Percentiles rank a stretch among this genome's conserved stretches.
phyloP scores from a whole-genome alignment of 352 stramenopile genomes.

The Phytophthora hibernalis region DNA sequence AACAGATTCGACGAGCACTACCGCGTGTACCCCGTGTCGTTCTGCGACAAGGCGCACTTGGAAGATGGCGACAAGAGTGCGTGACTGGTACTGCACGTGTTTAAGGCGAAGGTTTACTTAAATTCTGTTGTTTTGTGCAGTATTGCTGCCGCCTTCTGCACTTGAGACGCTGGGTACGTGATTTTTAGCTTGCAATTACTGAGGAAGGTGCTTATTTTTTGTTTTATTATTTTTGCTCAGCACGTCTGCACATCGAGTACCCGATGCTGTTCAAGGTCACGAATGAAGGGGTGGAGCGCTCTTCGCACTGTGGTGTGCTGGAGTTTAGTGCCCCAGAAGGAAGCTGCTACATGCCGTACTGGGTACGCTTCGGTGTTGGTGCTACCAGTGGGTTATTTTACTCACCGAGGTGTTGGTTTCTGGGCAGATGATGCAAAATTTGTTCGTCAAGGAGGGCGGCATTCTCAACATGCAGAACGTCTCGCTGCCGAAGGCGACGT shows the following conservation, averaged over 20 bases:
- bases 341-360: constrained; percentile 99
- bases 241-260: constrained; percentile 97
- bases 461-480: constrained; percentile 97
- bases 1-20: constrained; percentile 89
- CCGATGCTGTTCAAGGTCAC: constrained; percentile 99
- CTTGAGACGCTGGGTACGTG: constrained; percentile 94
- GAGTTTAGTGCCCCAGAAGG: constrained; percentile 99
- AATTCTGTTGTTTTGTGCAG: constrained; percentile 32
- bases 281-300: constrained; percentile 86
- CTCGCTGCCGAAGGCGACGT: constrained; percentile 96
- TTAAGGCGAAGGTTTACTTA: constrained; percentile 5
- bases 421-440: constrained; percentile 98
- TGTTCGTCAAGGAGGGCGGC: constrained; percentile 94
- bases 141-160: constrained; percentile 97
- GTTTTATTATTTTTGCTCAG: constrained; percentile 40
- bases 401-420: not conserved
- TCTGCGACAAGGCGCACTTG: constrained; percentile 88
- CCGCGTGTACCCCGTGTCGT: constrained; percentile 88
- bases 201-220: not conserved
- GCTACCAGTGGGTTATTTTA: not conserved
- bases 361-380: constrained; percentile 62
- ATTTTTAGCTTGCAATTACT: not conserved
- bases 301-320: constrained; percentile 97
- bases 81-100: constrained; percentile 13
- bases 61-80: constrained; percentile 91